These are phyloP conservation scores for Chrysophaeum taylorii DNA, from an alignment of 352 stramenopile species.

Conservation along the genomic window DNA sequence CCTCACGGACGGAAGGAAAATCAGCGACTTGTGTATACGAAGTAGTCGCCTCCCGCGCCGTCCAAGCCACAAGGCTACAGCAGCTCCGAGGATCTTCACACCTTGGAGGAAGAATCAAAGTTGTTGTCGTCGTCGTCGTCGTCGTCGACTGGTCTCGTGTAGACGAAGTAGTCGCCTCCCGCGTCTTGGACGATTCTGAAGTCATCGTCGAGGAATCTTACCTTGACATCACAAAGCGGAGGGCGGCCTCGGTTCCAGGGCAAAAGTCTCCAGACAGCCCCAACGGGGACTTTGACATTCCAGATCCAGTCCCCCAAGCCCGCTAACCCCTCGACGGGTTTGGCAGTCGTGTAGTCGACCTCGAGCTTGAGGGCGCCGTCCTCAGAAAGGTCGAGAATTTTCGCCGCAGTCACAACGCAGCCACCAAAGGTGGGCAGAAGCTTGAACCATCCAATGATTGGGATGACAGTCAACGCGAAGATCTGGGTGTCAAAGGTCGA, in stretches of 20 bases:
- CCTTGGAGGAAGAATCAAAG: constrained; percentile 2
- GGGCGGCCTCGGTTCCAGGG: constrained; percentile 53
- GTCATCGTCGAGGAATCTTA: constrained; percentile 56
- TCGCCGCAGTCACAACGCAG: constrained; percentile 56
- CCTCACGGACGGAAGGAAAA: constrained; percentile 77
- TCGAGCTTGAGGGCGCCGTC: constrained; percentile 44
- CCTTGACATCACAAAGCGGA: constrained; percentile 43
- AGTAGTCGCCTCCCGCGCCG: constrained; percentile 52
- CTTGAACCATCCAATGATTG: constrained; percentile 64
- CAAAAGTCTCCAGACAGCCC: constrained; percentile 44
- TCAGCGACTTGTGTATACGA: constrained; percentile 53
- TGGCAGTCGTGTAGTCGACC: constrained; percentile 51
- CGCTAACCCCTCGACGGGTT: constrained; percentile 45
- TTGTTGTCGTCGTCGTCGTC: constrained; percentile 16
- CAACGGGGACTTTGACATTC: constrained; percentile 50
- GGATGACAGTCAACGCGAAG: constrained; percentile 58
- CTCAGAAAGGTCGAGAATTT: constrained; percentile 29
- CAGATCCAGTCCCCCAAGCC: constrained; percentile 53
- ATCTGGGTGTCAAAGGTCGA: constrained; percentile 55
- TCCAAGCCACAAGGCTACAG: constrained; percentile 26
- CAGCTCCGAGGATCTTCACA: background rate
- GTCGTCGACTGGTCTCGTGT: constrained; percentile 42
- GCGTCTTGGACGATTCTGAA: constrained; percentile 55
- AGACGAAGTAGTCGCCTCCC: constrained; percentile 56
- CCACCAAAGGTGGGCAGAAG: constrained; percentile 64